Evolutionary conservation across 2,329 filamentous ascomycete species (phyloP), one percentile per base, ranked within the genome.

Genomic region (Ophiostoma perfectum): DNA sequence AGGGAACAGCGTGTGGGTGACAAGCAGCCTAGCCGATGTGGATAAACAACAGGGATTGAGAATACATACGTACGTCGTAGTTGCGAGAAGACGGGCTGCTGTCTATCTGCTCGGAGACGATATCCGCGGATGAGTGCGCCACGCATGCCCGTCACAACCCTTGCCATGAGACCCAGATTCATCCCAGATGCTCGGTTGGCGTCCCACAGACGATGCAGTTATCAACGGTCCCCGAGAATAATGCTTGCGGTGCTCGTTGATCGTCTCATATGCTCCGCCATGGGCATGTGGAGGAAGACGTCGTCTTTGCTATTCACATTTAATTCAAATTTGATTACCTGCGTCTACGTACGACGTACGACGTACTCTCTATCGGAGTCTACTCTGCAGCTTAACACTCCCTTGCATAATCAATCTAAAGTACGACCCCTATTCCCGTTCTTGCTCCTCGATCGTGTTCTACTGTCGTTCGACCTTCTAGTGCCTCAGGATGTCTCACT

Each of bases 101-200:
- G 27, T 27, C 27, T 27, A 27, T 27, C 27, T 27, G 27, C 27
- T 27, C 27, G 27, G 27, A 27, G 18, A 55, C 18, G 18, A 27
- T 9, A 55, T 27, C n/a, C 49, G 49, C 18, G 18, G 49, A 27
- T 55, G 49, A 27, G 18, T 55, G 49, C 18, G 49, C 49, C 49
- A 55, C 49, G 49, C 49, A 55, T 27, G 18, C 49, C 49, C 49
- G n/a, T 55, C n/a, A 55, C n/a, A 55, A 55, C 27, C 49, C 18
- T 5, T 4, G 11, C 49, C 49, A 55, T 27, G 45, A 49, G 49
- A n/a, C 49, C 49, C 18, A 27, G 49, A 27, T 18, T 5, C n/a
- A 8, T 55, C 49, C 49, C 49, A 55, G 49, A 55, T 27, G n/a
- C 27, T 27, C n/a, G 49, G 49, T 27, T 55, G 18, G n/a, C 18